phyloP scores from a whole-genome alignment of 2,329 filamentous ascomycete species.

The Colletotrichum spaethianum region DNA sequence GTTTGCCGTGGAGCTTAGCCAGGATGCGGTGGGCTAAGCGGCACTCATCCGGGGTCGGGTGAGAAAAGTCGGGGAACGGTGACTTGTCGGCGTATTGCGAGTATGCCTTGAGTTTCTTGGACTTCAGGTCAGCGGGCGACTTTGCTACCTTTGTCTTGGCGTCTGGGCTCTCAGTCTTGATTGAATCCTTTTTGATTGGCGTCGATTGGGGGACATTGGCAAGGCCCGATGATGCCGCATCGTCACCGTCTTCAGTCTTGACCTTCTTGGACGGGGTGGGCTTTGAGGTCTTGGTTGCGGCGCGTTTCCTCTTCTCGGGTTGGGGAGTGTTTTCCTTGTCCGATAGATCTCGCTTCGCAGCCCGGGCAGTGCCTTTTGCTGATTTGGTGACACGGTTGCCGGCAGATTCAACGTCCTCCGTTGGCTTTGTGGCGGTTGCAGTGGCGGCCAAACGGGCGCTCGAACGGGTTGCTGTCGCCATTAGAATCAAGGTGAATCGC shows the following conservation, averaged over 20 bases:
- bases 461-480: constrained; percentile 41
- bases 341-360: not conserved
- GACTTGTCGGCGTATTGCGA: constrained; percentile 58
- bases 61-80: constrained; percentile 78
- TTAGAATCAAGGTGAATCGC: not conserved
- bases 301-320: constrained; percentile 35
- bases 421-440: constrained; percentile 3
- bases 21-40: constrained; percentile 77
- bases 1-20: constrained; percentile 74
- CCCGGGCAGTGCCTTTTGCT: not conserved
- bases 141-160: constrained; percentile 12
- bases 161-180: constrained; percentile 32
- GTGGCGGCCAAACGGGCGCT: constrained; percentile 33
- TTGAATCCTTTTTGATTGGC: constrained; percentile 29
- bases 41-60: constrained; percentile 78
- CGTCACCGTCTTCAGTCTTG: constrained; percentile 39
- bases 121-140: constrained; percentile 50
- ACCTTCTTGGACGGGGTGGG: constrained; percentile 35
- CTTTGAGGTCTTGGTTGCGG: constrained; percentile 10
- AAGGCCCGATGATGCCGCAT: not conserved
- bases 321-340: not conserved
- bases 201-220: constrained; percentile 19
- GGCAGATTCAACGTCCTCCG: not conserved
- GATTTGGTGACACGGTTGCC: not conserved
- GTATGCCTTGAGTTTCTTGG: constrained; percentile 61